Percentiles rank a stretch among this genome's conserved stretches.
Evolutionary conservation across 139 green algal species (phyloP).

Genomic region (Auxenochlorella pyrenoidosa): DNA sequence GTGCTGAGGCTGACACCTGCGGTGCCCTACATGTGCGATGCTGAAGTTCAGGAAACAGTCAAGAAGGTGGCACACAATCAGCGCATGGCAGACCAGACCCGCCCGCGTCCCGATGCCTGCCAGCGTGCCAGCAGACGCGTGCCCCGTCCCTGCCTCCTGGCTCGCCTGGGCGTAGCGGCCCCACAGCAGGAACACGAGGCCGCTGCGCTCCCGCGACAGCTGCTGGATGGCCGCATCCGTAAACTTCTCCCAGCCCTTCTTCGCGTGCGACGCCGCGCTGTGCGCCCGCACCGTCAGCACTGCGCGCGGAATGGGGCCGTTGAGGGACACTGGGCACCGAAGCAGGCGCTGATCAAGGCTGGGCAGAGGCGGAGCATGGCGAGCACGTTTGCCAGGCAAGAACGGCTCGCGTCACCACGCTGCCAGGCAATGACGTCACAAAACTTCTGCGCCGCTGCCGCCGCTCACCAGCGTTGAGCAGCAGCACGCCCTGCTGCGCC

Average conservation of each 20-base stretch:
- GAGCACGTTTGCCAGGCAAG: too few relatives aligned
- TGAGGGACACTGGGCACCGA: not conserved
- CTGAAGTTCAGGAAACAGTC: not conserved
- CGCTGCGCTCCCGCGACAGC: conserved; percentile 67
- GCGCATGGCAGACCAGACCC: too few relatives aligned
- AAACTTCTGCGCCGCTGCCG: not conserved
- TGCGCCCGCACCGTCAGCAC: conserved; percentile 89
- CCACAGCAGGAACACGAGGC: conserved; percentile 94
- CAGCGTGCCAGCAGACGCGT: too few relatives aligned
- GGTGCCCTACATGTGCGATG: not conserved
- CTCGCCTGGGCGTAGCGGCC: conserved; percentile 81
- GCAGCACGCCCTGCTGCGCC: conserved; percentile 83
- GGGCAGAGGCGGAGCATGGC: too few relatives aligned
- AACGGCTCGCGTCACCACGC: too few relatives aligned
- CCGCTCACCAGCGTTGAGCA: conserved; percentile 86
- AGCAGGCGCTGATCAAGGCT: too few relatives aligned
- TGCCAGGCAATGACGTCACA: too few relatives aligned
- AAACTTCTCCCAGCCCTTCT: conserved; percentile 93
- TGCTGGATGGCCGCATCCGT: conserved; percentile 86
- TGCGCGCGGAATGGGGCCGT: not conserved
- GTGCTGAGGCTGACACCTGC: too few relatives aligned
- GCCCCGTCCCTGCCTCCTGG: too few relatives aligned
- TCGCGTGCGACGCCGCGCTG: conserved; percentile 86
- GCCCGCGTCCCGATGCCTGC: too few relatives aligned
- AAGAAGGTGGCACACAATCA: too few relatives aligned